Percentiles rank a stretch among this genome's conserved stretches.
These are phyloP conservation scores for Eucalyptus polybractea DNA, from an alignment of 345 rosid genomes.

Conservation along the genomic window DNA sequence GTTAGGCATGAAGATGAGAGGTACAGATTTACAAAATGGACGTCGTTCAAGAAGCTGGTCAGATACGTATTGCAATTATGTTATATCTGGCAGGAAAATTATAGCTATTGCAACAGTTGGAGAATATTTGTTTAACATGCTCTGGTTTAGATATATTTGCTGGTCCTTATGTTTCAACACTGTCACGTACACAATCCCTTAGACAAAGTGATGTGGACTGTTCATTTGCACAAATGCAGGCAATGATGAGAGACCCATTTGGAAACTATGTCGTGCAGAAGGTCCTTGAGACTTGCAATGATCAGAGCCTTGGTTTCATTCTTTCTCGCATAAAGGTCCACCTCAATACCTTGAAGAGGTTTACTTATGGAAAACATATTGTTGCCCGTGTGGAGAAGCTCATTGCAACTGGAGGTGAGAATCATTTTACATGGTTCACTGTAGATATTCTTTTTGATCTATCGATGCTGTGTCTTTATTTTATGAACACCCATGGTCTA, in stretches of 20 bases:
- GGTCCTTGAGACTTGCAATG: conserved; percentile 92
- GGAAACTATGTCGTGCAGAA: conserved; percentile 97
- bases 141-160: background rate
- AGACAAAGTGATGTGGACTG: background rate
- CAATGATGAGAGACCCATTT: conserved; percentile 97
- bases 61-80: background rate
- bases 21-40: background rate
- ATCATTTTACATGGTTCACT: background rate
- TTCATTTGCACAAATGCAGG: conserved; percentile 33
- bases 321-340: conserved; percentile 90
- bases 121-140: background rate
- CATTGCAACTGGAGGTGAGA: conserved; percentile 81
- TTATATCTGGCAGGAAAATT: background rate
- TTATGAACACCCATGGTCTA: background rate
- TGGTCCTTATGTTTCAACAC: background rate
- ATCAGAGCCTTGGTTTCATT: conserved; percentile 62
- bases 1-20: background rate
- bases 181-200: background rate
- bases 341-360: conserved; percentile 76
- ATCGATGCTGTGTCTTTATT: background rate
- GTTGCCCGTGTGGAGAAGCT: conserved; percentile 95
- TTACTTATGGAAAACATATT: conserved; percentile 95
- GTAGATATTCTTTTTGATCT: background rate
- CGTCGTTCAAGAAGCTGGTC: background rate
- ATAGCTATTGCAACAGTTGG: background rate